Evolutionary conservation across 164 flowering plant species (phyloP).

Genomic region (Annona cherimola): DNA sequence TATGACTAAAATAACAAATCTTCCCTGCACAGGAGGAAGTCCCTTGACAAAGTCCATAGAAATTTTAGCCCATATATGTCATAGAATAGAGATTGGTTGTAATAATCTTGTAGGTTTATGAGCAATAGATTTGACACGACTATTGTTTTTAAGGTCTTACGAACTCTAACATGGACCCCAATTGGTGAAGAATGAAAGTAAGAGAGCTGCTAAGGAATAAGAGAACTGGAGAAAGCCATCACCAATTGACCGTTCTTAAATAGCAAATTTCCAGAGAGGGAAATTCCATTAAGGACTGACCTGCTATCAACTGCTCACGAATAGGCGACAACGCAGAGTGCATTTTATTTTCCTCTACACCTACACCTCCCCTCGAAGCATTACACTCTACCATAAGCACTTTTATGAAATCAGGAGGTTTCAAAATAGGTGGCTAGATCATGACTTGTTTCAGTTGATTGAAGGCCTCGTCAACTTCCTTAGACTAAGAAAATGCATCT

Average conservation of each 20-base stretch:
- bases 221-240: too few relatives aligned
- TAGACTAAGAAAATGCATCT: not conserved
- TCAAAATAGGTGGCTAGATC: not conserved
- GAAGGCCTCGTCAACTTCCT: not conserved
- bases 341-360: not conserved
- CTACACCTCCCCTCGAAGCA: not conserved
- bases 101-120: not conserved
- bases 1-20: not conserved
- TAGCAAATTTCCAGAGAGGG: not conserved
- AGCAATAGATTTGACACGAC: not conserved
- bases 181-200: not conserved
- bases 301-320: too few relatives aligned
- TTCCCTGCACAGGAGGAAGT: not conserved
- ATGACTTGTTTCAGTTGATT: not conserved
- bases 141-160: not conserved
- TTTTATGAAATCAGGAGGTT: not conserved
- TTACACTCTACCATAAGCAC: not conserved
- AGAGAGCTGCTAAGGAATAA: too few relatives aligned
- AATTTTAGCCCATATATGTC: not conserved
- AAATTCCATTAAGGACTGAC: not conserved
- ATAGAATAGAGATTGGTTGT: not conserved
- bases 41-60: constrained; percentile 8
- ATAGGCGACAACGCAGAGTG: not conserved
- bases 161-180: not conserved
- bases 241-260: too few relatives aligned